Conservation (phyloP, 441 rosid genomes). For the Codiaeum variegatum region DNA sequence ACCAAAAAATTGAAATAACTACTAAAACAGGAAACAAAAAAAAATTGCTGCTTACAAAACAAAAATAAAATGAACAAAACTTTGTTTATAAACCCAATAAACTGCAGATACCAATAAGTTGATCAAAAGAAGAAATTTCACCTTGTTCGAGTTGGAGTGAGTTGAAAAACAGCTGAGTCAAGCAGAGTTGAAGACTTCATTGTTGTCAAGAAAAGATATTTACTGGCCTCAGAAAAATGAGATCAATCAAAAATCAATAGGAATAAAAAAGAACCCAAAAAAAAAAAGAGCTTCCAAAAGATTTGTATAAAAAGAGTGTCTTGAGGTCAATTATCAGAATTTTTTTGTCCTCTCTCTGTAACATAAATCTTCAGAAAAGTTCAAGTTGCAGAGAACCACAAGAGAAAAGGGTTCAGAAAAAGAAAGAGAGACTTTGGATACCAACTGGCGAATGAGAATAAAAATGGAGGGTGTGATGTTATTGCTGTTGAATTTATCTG, state of each 20-base stretch:
- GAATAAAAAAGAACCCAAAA: constrained; percentile 9
- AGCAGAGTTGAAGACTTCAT: constrained; percentile 88
- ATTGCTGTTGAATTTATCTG: not conserved
- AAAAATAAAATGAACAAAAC: not conserved
- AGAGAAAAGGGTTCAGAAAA: constrained; percentile 15
- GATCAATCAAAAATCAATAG: constrained; percentile 26
- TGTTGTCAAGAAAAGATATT: constrained; percentile 27
- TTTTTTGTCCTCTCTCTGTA: constrained; percentile 1
- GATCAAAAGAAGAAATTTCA: constrained; percentile 16
- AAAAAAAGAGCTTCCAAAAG: not conserved
- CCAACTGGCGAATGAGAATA: constrained; percentile 33
- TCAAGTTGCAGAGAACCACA: constrained; percentile 22
- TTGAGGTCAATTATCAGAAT: not conserved
- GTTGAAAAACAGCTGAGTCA: constrained; percentile 85
- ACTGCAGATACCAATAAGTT: not conserved
- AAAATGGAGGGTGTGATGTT: constrained; percentile 13
- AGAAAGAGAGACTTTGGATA: constrained; percentile 37
- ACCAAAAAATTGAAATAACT: constrained; percentile 2
- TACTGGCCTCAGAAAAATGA: constrained; percentile 17
- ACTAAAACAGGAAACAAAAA: not conserved
- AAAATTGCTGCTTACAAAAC: constrained; percentile 4
- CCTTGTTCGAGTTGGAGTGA: constrained; percentile 99
- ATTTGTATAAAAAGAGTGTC: not conserved
- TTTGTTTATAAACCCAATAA: not conserved
- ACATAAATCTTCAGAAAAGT: constrained; percentile 10